Percentiles rank a stretch among this genome's conserved stretches.
phyloP scores from a whole-genome alignment of 805 yeast species.

The Teunomyces barrocoloradensis region DNA sequence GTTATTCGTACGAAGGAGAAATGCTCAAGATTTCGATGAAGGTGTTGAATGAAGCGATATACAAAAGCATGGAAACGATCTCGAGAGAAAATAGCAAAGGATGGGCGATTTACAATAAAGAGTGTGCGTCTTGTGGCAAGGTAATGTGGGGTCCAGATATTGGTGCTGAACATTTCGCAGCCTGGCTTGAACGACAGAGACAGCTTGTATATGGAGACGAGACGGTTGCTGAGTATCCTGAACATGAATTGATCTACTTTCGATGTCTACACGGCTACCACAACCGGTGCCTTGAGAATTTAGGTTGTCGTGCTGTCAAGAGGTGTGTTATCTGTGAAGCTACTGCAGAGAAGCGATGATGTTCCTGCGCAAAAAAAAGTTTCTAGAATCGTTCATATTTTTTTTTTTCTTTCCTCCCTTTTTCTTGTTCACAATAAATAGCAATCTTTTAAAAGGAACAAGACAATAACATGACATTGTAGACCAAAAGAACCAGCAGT shows the following conservation, averaged over 20 bases:
- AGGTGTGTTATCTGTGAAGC: conserved; percentile 24
- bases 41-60: conserved; percentile 57
- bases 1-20: conserved; percentile 62
- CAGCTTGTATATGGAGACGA: conserved; percentile 2
- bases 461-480: too few relatives aligned
- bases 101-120: conserved; percentile 48
- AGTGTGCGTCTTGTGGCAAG: conserved; percentile 78
- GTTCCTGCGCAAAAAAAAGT: neutral
- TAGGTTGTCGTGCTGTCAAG: conserved; percentile 24
- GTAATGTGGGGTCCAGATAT: conserved; percentile 68
- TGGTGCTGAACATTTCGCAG: conserved; percentile 41
- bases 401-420: too few relatives aligned
- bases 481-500: too few relatives aligned
- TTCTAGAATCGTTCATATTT: neutral
- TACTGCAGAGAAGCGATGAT: neutral
- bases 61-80: conserved; percentile 42
- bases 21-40: conserved; percentile 50
- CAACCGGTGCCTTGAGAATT: conserved; percentile 48
- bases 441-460: too few relatives aligned
- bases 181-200: conserved; percentile 53
- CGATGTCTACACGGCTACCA: conserved; percentile 70
- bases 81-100: conserved; percentile 50
- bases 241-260: conserved; percentile 49
- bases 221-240: conserved; percentile 10
- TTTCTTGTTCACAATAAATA: too few relatives aligned